A percentile compares a stretch with the other conserved stretches of the same genome.
phyloP scores from a whole-genome alignment of 108 stramenopile species.

The Bacterosira constricta region DNA sequence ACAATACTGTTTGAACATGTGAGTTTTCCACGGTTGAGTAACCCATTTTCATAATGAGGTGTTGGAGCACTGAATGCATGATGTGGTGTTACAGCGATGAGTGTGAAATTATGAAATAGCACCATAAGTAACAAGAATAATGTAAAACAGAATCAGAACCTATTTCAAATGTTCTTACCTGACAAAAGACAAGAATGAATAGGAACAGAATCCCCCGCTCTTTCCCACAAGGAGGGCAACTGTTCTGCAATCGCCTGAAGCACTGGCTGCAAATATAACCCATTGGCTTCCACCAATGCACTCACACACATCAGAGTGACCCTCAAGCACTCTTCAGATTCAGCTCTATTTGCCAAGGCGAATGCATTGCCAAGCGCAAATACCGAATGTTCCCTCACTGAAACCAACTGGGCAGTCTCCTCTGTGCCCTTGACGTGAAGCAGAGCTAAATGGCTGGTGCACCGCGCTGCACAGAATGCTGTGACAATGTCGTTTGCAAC shows the following conservation, averaged over 20 bases:
- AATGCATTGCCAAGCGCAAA: conserved; percentile 39
- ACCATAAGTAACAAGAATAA: too few relatives aligned
- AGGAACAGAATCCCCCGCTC: conserved; percentile 37
- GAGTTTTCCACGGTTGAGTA: conserved; percentile 35
- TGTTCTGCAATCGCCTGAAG: conserved; percentile 42
- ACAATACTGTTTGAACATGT: conserved; percentile 37
- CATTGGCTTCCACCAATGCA: conserved; percentile 34
- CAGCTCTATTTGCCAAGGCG: conserved; percentile 36
- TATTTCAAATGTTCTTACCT: not conserved
- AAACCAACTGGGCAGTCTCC: conserved; percentile 10
- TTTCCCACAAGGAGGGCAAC: conserved; percentile 40
- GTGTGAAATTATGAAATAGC: too few relatives aligned
- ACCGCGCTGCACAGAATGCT: conserved; percentile 35
- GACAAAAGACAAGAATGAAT: conserved; percentile 41
- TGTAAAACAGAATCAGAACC: too few relatives aligned
- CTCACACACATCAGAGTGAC: conserved; percentile 33
- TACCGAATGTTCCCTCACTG: conserved; percentile 26
- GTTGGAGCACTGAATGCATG: conserved; percentile 20
- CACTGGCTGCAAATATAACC: conserved; percentile 22
- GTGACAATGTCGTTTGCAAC: conserved; percentile 31
- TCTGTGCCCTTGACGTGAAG: conserved; percentile 23
- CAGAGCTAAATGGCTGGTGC: conserved; percentile 28
- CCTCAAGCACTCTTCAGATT: conserved; percentile 35
- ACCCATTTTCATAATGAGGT: conserved; percentile 47
- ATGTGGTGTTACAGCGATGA: too few relatives aligned